These are phyloP conservation scores for Kwoniella shandongensis DNA, from an alignment of 768 basidiomycete species.

Conservation along the genomic window DNA sequence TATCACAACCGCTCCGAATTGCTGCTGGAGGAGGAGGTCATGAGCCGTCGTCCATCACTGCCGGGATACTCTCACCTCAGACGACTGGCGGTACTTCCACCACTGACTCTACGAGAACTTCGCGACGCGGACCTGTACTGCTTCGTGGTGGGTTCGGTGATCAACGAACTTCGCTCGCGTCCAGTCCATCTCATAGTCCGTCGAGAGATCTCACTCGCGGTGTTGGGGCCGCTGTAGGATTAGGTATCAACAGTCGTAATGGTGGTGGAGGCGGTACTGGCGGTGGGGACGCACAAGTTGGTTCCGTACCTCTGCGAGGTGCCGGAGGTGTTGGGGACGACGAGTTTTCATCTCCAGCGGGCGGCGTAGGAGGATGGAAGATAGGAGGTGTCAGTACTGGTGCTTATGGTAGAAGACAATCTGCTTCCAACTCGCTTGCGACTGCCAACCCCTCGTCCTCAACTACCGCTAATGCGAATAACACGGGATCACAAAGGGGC, in stretches of 20 bases:
- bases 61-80: slow-evolving; percentile 29
- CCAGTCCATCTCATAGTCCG: slow-evolving; percentile 20
- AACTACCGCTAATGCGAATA: too few species aligned
- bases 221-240: too few species aligned
- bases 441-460: too few species aligned
- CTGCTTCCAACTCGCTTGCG: too few species aligned
- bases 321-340: too few species aligned
- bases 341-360: not conserved
- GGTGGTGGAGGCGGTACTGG: not conserved
- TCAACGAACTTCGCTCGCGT: slow-evolving; percentile 4
- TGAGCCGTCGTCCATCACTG: slow-evolving; percentile 1
- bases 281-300: not conserved
- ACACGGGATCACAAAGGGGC: too few species aligned
- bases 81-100: slow-evolving; percentile 32
- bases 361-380: not conserved
- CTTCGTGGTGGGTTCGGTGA: slow-evolving; percentile 46
- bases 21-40: slow-evolving; percentile 4
- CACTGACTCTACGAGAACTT: slow-evolving; percentile 15
- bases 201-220: slow-evolving; percentile 9
- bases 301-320: not conserved
- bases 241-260: slow-evolving; percentile 7
- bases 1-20: too few species aligned
- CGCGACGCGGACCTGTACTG: slow-evolving; percentile 41
- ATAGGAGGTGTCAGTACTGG: not conserved
- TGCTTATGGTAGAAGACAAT: slow-evolving; percentile 3